Base-by-base conservation (phyloP, 148 eudicot genomes). In the Cornus suecica region DNA sequence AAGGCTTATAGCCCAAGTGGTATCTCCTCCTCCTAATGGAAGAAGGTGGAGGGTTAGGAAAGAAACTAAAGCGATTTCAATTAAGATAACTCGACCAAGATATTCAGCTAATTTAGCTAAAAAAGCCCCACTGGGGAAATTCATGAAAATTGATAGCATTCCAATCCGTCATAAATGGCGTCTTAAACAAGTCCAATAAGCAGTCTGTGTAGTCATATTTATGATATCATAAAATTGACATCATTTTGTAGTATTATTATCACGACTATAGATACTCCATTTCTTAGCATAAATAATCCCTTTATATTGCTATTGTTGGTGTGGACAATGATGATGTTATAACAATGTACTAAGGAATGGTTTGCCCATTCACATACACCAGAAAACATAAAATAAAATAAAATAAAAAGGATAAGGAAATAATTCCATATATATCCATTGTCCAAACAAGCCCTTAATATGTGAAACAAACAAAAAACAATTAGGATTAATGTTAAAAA, bases 281-380 rank as follows among this genome's bases (percentile, higher is more conserved):
- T 52, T 52, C 58, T 52, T 52, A 18, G 10, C 23, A 58, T 20
- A 58, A 10, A 58, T 8, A 13, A 48, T 16, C 18, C 13, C 7
- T 16, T 48, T 48, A 3, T 48, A 11, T 48, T 48, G 0, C 15
- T 48, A 1, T 48, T 48, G 0, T 48, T 14, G 18, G 22, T 22
- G 8, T 5, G 3, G 7, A 6, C 42, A 3, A 1, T 48, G 15
- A 11, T 48, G 18, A 14, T 22, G 8, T 5, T 5, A 58, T 6
- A 20, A 48, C 34, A 41, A n/a, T 41, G 29, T 24, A 45, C 8
- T 14, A 4, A 24, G 24, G 58, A 37, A 31, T 10, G n/a, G 23
- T 69, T 69, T 52, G 27, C 62, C 63, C 64, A 41, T 45, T 51
- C 32, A 25, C n/a, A 48, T 45, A 8, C 27, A 65, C 71, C n/a